Base-by-base conservation (phyloP, 371 early-diverging fungal genomes). In the Saksenaea vasiformis region DNA sequence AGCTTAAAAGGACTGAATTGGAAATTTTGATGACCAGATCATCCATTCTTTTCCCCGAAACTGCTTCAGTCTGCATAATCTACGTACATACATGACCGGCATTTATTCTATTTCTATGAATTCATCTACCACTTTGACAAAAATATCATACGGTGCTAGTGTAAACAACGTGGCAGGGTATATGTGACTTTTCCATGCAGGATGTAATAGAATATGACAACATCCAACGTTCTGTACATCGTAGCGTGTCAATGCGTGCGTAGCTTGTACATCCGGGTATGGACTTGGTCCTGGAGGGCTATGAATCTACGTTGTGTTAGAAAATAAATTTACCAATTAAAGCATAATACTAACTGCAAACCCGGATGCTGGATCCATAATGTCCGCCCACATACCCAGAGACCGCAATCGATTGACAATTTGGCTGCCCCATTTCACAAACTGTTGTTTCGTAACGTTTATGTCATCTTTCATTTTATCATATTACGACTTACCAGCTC, bases 301-400 rank as follows among this genome's bases (percentile, higher is more conserved):
- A 64, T 73, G 80, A 19, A 81, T 71, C 88, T 86, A 58, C 26
- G 17, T n/a, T 31, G 13, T 60, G 44, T 34, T 53, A 39, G 34
- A 36, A 22, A 28, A n/a, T 27, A 22, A 7, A n/a, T n/a, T 14
- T 22, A 15, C 41, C 27, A 10, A 17, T 26, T 61, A 38, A 39
- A 60, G 41, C 0, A 62, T 54, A 19, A 14, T 41, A 65, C 74
- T 76, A 78, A 91, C 86, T 0, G 96, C 93, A 76, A 86, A 91
- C 1, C 97, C 97, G 8, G 94, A 93, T 31, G 94, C 92, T n/a
- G 97, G 96, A 71, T 96, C 96, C 37, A 93, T 93, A 41, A 93
- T 73, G 78, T 96, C 97, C 0, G 91, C 91, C 94, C 94, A 96
- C 83, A 88, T 85, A 13, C 92, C 93, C 24, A 72, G 64, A 5